Base-by-base conservation (phyloP, 257 asterid genomes). In the Handroanthus guayacan region DNA sequence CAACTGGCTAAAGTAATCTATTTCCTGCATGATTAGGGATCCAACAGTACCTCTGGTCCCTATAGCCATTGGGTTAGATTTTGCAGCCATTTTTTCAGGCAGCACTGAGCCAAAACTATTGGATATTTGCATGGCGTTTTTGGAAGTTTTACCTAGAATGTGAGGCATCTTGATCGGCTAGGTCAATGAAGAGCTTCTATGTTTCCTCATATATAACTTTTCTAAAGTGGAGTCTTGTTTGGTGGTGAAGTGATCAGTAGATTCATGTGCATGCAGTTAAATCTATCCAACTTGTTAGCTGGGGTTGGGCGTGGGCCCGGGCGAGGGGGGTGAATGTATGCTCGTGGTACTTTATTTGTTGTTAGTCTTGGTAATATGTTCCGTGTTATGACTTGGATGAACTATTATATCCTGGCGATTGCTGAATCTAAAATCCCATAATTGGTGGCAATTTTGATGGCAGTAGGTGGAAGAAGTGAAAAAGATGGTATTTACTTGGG, bases 251-350 rank as follows among this genome's bases (percentile, higher is more conserved):
- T 78, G 78, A 70, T 83, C 95, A 84, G 76, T 79, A 72, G 75
- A 77, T 86, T 84, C 95, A 86, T 87, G 95, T 86, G 88, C 71
- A 77, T 81, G 81, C 69, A 76, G 75, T 79, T 84, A 51, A 78
- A 69, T 57, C 75, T 83, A 82, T 84, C 84, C 65, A 84, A 75
- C 70, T 71, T 72, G 81, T 38, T 17, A 17, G 36, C 17, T 16
- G 69, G 75, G 62, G 38, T 63, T 78, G 25, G 76, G 62, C 48
- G 34, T 44, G 70, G 72, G 31, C 31, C 31, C 31, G 31, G 31
- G 31, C 1, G 31, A 1, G 31, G 31, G 31, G 31, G 31, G 31
- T 25, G 31, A 25, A 25, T 25, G 0, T 25, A 25, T 25, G 31
- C 31, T 25, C 31, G 31, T 25, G 31, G 1, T 25, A 67, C 67